Base-by-base conservation (phyloP, 2,329 filamentous ascomycete species). In the Monosporascus sp. region DNA sequence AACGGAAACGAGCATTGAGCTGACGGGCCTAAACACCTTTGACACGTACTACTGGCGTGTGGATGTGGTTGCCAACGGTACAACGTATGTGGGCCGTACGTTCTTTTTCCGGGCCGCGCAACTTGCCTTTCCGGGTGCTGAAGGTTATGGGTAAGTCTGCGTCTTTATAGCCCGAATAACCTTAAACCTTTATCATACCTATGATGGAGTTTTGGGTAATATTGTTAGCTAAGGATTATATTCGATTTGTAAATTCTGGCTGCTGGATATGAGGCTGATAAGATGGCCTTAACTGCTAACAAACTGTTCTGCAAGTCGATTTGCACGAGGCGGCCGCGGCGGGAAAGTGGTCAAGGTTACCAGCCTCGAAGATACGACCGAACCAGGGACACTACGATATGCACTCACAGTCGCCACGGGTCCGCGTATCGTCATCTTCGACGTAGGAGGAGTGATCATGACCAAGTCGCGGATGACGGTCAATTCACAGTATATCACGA, bases 401-500 rank as follows among this genome's bases (percentile, higher is more conserved):
- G 70, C 70, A 0, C 61, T 73, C 24, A 67, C 67, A 14, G 66
- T 79, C 37, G 70, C 70, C 22, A 61, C 70, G 56, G 52, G 75
- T 37, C 70, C 75, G 34, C 73, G 76, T 7, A 76, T 73, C 19
- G 66, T 79, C 11, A 73, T 77, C 3, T 79, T 79, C 56, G 71
- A 73, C 1, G 69, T 78, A 1, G 75, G 75, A 7, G 77, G 77
- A 2, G 66, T 77, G 2, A 78, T 79, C 53, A 73, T 73, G 11
- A 76, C 77, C 44, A 69, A 63, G 11, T 70, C 72, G 0, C 72
- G 76, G 9, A 67, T 79, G 4, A 70, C 76, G 0, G 71, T 78
- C 22, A 73, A 71, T 3, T 61, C 63, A 11, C 75, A 76, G 38
- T 74, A 74, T 41, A 68, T 77, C 22, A 73, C 69, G 1, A 73